These are phyloP conservation scores for Oidium heveae DNA, from an alignment of 2,329 filamentous ascomycete species.

Conservation along the genomic window DNA sequence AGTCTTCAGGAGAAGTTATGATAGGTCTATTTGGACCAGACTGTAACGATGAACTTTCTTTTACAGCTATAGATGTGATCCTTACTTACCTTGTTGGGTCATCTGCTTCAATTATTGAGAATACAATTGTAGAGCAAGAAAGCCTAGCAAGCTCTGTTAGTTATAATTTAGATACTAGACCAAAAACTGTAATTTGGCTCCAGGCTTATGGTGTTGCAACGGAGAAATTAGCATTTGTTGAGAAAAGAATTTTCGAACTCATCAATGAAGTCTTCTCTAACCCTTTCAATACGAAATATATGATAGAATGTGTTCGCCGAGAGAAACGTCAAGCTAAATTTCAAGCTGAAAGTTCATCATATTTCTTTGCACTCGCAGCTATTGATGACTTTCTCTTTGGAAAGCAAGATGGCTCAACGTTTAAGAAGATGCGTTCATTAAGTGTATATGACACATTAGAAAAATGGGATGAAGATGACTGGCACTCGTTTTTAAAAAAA, in stretches of 20 bases:
- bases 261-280: conserved; percentile 58
- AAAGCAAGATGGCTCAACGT: conserved; percentile 53
- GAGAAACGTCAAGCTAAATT: conserved; percentile 65
- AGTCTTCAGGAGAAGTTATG: conserved; percentile 70
- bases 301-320: conserved; percentile 64
- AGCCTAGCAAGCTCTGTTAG: conserved; percentile 70
- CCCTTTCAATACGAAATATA: conserved; percentile 69
- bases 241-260: conserved; percentile 64
- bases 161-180: conserved; percentile 54
- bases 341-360: conserved; percentile 54
- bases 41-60: conserved; percentile 41
- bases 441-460: conserved; percentile 42
- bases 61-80: conserved; percentile 53
- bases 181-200: conserved; percentile 65
- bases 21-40: conserved; percentile 72
- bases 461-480: conserved; percentile 60
- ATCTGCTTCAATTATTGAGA: conserved; percentile 77
- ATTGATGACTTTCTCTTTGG: conserved; percentile 89
- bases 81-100: conserved; percentile 79
- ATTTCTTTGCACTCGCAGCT: conserved; percentile 61
- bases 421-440: conserved; percentile 31
- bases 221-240: conserved; percentile 57
- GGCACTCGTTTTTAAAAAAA: conserved; percentile 56
- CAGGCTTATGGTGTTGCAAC: conserved; percentile 71
- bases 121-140: conserved; percentile 76